phyloP scores from a whole-genome alignment of 371 early-diverging fungal genomes.

The Chytridium lagenaria region DNA sequence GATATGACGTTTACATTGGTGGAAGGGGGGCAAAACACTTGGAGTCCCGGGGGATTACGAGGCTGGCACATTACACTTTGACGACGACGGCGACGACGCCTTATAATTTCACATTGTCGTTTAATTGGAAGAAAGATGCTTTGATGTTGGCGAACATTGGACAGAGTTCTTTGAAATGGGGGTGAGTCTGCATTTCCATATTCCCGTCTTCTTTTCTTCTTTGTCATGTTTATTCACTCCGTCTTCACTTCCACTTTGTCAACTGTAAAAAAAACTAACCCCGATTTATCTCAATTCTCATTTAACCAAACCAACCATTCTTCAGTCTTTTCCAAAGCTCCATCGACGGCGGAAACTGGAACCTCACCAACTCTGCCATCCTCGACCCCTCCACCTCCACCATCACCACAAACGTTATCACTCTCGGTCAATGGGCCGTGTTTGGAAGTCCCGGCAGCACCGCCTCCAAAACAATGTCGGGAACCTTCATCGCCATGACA shows the following conservation, averaged over 20 bases:
- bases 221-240: background rate
- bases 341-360: slow-evolving; percentile 37
- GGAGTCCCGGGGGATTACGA: slow-evolving; percentile 28
- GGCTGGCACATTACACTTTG: slow-evolving; percentile 32
- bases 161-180: background rate
- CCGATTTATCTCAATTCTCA: background rate
- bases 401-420: slow-evolving; percentile 8
- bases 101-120: slow-evolving; percentile 19
- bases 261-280: no score
- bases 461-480: background rate
- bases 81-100: background rate
- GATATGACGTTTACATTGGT: slow-evolving; percentile 21
- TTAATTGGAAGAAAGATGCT: slow-evolving; percentile 9
- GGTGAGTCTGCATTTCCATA: background rate
- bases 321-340: slow-evolving; percentile 23
- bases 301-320: background rate
- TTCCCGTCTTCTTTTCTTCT: background rate
- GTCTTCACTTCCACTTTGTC: background rate
- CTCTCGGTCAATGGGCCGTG: slow-evolving; percentile 32
- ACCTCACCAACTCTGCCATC: background rate
- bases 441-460: slow-evolving; percentile 5
- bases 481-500: no score
- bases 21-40: slow-evolving; percentile 13
- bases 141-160: slow-evolving; percentile 1
- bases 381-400: background rate